Conservation (phyloP, 768 basidiomycete species). For the Peribolospora baueri region DNA sequence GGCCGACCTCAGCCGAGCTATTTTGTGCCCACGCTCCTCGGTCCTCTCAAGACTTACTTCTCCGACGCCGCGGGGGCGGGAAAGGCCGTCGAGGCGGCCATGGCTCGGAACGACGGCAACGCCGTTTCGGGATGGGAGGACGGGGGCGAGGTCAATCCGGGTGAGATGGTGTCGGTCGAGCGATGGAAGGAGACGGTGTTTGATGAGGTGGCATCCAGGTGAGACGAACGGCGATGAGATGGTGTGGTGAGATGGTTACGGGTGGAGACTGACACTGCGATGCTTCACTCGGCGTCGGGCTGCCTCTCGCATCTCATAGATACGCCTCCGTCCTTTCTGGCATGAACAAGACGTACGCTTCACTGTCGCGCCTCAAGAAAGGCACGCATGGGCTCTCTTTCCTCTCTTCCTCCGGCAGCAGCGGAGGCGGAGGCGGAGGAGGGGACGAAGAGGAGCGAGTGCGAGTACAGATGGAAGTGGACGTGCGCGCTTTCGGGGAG, state of each 20-base stretch:
- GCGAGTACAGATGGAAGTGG: constrained; percentile 55
- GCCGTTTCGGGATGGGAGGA: constrained; percentile 39
- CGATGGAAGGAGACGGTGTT: constrained; percentile 17
- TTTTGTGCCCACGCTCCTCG: constrained; percentile 57
- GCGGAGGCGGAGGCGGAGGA: constrained; percentile 21
- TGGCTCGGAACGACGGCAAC: constrained; percentile 25
- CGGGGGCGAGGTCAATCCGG: not conserved
- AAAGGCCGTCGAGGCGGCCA: constrained; percentile 30
- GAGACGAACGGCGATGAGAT: not conserved
- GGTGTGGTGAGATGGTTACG: not conserved
- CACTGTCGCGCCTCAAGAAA: constrained; percentile 61
- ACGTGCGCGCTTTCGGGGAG: constrained; percentile 58
- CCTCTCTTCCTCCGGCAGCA: constrained; percentile 53
- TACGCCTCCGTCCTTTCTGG: constrained; percentile 55
- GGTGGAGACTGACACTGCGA: not conserved
- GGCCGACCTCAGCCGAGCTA: constrained; percentile 33
- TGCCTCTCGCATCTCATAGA: constrained; percentile 20
- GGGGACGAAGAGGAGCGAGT: constrained; percentile 59
- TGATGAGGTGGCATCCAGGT: constrained; percentile 18
- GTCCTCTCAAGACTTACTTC: constrained; percentile 43
- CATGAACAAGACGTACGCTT: constrained; percentile 83
- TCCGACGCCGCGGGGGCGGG: constrained; percentile 44
- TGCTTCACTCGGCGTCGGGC: no score
- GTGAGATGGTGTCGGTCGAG: not conserved
- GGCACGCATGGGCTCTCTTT: constrained; percentile 33